phyloP scores from a whole-genome alignment of 805 yeast genomes.

The Monosporozyma servazzii region DNA sequence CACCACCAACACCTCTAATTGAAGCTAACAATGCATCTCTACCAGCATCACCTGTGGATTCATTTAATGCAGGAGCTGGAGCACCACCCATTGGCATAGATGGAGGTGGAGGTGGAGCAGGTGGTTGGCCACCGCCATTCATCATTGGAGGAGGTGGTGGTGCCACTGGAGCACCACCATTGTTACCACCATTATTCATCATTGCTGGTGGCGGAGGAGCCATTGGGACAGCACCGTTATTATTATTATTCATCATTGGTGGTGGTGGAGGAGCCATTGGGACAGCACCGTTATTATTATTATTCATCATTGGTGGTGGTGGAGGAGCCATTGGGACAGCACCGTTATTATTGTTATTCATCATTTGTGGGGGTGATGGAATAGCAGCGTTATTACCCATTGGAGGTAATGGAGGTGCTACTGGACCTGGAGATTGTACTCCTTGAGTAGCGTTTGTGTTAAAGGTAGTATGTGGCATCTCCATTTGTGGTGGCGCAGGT shows the following conservation, averaged over 20 bases:
- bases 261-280: slow-evolving; percentile 6
- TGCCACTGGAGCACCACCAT: slow-evolving; percentile 11
- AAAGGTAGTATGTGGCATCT: neutral
- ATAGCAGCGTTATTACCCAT: neutral
- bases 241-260: slow-evolving; percentile 5
- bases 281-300: slow-evolving; percentile 1
- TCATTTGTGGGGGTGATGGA: neutral
- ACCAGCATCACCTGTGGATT: slow-evolving; percentile 40
- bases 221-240: no score
- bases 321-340: slow-evolving; percentile 5
- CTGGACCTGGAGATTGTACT: neutral
- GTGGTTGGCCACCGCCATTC: slow-evolving; percentile 9
- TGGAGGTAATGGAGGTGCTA: slow-evolving; percentile 1
- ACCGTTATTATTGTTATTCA: neutral
- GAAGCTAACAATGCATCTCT: slow-evolving; percentile 82
- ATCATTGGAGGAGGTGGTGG: slow-evolving; percentile 19
- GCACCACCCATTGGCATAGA: slow-evolving; percentile 1
- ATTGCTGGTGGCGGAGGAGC: no score
- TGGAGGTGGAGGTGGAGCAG: slow-evolving; percentile 7
- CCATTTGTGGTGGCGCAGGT: neutral
- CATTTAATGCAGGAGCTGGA: slow-evolving; percentile 14
- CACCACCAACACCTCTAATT: slow-evolving; percentile 70
- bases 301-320: slow-evolving; percentile 1
- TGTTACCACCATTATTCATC: no score
- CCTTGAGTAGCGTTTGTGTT: neutral